These are phyloP conservation scores for Bryoerythrophyllum caledonicum DNA, from an alignment of 225 moss, liverwort and hornwort species.

Conservation along the genomic window DNA sequence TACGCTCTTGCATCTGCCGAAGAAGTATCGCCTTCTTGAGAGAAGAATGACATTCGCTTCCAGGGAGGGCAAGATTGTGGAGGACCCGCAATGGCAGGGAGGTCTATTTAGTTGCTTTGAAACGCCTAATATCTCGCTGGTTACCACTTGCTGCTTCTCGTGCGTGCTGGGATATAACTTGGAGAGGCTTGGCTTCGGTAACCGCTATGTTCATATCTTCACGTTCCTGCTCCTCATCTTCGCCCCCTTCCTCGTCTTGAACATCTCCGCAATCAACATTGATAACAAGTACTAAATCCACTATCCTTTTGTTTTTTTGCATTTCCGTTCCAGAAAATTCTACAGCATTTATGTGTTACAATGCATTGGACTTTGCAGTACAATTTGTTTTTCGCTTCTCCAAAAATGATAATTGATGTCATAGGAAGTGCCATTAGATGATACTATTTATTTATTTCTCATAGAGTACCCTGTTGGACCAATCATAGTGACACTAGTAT, in stretches of 20 bases:
- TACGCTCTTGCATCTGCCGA: conserved; percentile 46
- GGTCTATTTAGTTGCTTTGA: conserved; percentile 53
- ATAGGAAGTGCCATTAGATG: too few species aligned
- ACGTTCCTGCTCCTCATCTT: conserved; percentile 79
- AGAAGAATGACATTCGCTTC: conserved; percentile 73
- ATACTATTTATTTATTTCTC: too few species aligned
- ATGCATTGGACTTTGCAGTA: not conserved
- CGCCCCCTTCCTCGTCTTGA: conserved; percentile 92
- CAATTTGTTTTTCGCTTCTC: not conserved
- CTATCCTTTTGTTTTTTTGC: not conserved
- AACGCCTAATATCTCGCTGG: conserved; percentile 47
- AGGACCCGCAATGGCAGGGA: conserved; percentile 80
- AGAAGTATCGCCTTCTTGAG: conserved; percentile 73
- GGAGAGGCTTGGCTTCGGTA: conserved; percentile 92
- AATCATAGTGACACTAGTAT: too few species aligned
- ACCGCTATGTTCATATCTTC: conserved; percentile 81
- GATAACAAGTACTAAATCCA: conserved; percentile 42
- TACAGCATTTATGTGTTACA: not conserved
- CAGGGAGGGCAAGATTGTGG: conserved; percentile 67
- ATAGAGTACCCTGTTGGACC: too few species aligned
- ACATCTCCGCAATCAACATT: conserved; percentile 85
- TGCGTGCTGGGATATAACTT: conserved; percentile 93
- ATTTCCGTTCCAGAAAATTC: not conserved
- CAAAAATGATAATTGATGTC: too few species aligned
- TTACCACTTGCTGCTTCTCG: conserved; percentile 59